A percentile compares a stretch with the other conserved stretches of the same genome.
These are phyloP conservation scores for Ustilago loliicola DNA, from an alignment of 1,284 basidiomycete species.

Conservation along the genomic window DNA sequence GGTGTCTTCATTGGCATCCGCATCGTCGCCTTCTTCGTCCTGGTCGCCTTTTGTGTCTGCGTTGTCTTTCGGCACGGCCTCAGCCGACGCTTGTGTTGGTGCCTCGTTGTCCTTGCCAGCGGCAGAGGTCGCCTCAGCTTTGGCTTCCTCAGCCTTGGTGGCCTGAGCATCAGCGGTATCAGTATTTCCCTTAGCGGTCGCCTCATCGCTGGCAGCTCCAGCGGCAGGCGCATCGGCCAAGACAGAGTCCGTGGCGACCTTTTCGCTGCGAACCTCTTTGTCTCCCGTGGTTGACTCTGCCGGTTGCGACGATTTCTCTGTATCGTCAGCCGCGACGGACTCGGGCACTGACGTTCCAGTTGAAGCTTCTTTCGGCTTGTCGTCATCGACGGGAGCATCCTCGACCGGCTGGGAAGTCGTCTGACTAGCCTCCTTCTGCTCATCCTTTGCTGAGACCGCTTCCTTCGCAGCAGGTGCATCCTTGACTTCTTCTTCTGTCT, in stretches of 20 bases:
- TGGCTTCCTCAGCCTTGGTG: not conserved
- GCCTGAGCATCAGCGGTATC: not conserved
- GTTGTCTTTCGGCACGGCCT: constrained; percentile 1
- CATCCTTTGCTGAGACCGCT: not conserved
- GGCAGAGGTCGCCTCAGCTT: not conserved
- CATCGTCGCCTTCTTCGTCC: constrained; percentile 75
- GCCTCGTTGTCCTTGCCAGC: not conserved
- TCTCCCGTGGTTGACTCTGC: not conserved
- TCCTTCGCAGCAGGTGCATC: not conserved
- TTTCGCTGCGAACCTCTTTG: not conserved
- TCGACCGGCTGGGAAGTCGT: not conserved
- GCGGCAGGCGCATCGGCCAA: not conserved
- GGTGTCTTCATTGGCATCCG: constrained; percentile 78
- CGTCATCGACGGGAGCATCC: too few relatives aligned
- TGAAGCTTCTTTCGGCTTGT: not conserved
- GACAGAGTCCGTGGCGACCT: not conserved
- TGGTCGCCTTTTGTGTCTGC: constrained; percentile 75
- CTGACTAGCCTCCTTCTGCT: not conserved
- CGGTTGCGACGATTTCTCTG: not conserved
- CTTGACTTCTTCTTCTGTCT: not conserved
- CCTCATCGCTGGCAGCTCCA: not conserved
- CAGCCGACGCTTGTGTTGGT: not conserved
- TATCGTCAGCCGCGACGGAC: not conserved
- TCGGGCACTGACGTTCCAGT: not conserved
- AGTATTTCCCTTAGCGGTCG: not conserved